phyloP scores from a whole-genome alignment of 345 rosid genomes.

The Aquilaria sinensis region DNA sequence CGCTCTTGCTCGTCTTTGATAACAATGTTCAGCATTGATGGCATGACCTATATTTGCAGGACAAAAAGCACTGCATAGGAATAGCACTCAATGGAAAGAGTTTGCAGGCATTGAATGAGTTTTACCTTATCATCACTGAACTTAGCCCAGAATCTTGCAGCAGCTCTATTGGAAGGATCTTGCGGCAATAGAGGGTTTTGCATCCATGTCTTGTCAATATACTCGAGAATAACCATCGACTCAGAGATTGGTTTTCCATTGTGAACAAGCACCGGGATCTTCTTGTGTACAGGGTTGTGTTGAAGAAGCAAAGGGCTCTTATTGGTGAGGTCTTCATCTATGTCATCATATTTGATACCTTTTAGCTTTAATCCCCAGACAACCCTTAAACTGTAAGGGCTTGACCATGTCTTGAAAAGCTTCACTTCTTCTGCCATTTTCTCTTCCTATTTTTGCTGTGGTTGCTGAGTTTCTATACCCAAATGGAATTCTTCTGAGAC shows the following conservation, averaged over 20 bases:
- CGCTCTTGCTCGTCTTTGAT: conserved; percentile 15
- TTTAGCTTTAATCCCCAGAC: conserved; percentile 31
- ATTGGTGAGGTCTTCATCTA: conserved; percentile 28
- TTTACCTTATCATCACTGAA: conserved; percentile 27
- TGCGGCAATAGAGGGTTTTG: conserved; percentile 23
- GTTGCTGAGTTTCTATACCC: too few species aligned
- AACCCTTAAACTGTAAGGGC: conserved; percentile 17
- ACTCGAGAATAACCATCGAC: conserved; percentile 29
- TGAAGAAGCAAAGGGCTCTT: conserved; percentile 24
- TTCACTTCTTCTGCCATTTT: conserved; percentile 25
- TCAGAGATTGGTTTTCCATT: conserved; percentile 24
- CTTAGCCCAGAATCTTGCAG: conserved; percentile 28
- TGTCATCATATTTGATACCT: conserved; percentile 18
- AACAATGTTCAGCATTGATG: conserved; percentile 20
- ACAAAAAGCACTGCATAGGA: background rate
- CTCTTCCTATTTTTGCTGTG: too few species aligned
- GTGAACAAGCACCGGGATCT: conserved; percentile 27
- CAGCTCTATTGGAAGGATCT: conserved; percentile 20
- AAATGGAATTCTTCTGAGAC: too few species aligned
- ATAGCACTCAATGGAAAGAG: too few species aligned
- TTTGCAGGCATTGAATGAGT: too few species aligned
- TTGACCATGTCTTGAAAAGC: conserved; percentile 35
- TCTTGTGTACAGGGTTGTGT: conserved; percentile 25
- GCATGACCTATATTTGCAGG: conserved; percentile 12
- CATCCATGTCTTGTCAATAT: conserved; percentile 31